Conservation (phyloP, 768 basidiomycete genomes). For the Cystofilobasidium ferigula region DNA sequence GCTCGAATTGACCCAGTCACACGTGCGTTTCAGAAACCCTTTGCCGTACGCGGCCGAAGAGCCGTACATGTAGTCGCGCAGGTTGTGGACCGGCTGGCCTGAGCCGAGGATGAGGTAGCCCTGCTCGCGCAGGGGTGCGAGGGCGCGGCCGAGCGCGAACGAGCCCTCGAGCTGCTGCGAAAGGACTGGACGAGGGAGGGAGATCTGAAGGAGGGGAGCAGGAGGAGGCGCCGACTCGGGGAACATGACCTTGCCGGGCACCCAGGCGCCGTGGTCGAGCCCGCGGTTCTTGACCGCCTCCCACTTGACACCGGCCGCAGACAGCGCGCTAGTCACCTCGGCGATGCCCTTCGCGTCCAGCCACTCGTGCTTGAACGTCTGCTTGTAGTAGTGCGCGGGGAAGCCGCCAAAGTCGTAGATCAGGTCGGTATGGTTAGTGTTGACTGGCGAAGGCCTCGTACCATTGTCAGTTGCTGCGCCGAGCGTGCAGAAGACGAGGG, state of each 20-base stretch:
- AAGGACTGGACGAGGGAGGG: constrained; percentile 6
- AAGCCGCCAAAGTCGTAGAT: constrained; percentile 24
- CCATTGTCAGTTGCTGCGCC: background rate
- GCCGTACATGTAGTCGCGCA: constrained; percentile 13
- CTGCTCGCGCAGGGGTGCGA: constrained; percentile 12
- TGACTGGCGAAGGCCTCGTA: too few relatives aligned
- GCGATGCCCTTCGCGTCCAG: background rate
- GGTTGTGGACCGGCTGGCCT: constrained; percentile 20
- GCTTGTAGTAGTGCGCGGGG: constrained; percentile 18
- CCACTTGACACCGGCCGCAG: background rate
- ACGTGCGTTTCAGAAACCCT: background rate
- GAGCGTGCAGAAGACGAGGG: background rate
- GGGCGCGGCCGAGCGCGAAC: constrained; percentile 15
- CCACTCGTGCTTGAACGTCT: constrained; percentile 3
- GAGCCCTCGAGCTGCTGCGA: background rate
- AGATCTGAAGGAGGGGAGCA: constrained; percentile 18
- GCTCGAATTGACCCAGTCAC: background rate
- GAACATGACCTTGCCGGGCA: constrained; percentile 18
- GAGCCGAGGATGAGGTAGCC: constrained; percentile 7
- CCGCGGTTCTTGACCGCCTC: constrained; percentile 11
- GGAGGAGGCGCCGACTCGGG: constrained; percentile 1
- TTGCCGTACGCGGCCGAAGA: background rate
- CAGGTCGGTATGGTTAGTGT: background rate
- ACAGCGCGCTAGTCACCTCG: background rate
- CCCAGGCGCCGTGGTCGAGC: constrained; percentile 23